Conservation (phyloP, 257 asterid species). For the Lycium ferocissimum region DNA sequence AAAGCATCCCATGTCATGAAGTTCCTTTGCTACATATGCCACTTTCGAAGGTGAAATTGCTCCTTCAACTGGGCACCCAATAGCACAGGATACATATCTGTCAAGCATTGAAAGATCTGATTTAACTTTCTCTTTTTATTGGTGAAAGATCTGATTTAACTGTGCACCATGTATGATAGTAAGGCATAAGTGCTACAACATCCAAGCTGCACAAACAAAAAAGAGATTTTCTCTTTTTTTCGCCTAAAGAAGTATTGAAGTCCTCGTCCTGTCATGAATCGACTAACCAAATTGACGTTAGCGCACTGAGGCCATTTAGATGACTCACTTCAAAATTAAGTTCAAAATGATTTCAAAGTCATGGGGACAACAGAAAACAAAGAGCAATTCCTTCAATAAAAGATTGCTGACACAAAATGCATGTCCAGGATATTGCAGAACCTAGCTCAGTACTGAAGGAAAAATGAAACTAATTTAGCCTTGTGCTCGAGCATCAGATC, state of each 20-base stretch:
- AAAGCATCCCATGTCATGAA: conserved; percentile 92
- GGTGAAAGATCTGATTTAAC: conserved; percentile 27
- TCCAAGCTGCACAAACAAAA: background rate
- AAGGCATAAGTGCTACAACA: background rate
- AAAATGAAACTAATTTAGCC: background rate
- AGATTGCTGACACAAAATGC: background rate
- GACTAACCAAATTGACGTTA: background rate
- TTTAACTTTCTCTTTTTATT: background rate
- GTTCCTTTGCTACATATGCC: conserved; percentile 90
- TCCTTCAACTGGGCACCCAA: conserved; percentile 95
- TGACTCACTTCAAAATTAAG: background rate
- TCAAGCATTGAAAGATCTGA: conserved; percentile 21
- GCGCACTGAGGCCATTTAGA: background rate
- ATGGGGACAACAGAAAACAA: background rate
- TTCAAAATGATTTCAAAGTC: background rate
- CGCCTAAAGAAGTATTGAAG: background rate
- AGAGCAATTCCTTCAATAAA: conserved; percentile 31
- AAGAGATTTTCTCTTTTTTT: background rate
- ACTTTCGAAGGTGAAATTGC: conserved; percentile 73
- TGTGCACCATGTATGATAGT: background rate
- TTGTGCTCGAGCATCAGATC: background rate
- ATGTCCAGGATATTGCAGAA: conserved; percentile 3
- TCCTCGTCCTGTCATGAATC: background rate
- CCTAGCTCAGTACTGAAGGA: background rate
- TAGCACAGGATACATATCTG: conserved; percentile 89